A percentile compares a stretch with the other conserved stretches of the same genome.
Conservation (phyloP, 305 asterid genomes). For the Solanum hybrid region DNA sequence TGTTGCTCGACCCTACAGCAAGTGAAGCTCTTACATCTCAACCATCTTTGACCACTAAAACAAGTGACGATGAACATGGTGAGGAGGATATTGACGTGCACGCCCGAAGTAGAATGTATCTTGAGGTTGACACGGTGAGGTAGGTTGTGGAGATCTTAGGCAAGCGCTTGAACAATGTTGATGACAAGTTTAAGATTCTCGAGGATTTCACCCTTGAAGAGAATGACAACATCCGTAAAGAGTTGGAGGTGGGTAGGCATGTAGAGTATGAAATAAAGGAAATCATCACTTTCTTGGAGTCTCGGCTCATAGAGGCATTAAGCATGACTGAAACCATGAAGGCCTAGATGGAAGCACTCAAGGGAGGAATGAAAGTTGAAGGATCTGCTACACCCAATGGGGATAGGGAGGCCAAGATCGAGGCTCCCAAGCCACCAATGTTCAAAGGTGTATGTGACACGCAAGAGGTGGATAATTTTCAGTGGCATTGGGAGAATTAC, state of each 20-base stretch:
- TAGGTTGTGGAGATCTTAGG: neutral
- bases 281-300: neutral
- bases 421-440: neutral
- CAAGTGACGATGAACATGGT: neutral
- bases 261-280: neutral
- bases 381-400: neutral
- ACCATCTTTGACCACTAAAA: neutral
- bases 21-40: neutral
- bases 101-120: neutral
- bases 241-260: neutral
- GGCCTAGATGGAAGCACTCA: neutral
- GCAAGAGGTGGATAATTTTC: neutral
- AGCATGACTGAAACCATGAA: neutral
- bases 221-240: neutral
- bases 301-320: neutral
- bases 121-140: neutral
- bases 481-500: neutral
- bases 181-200: neutral
- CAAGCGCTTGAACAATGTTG: neutral
- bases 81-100: neutral
- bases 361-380: neutral
- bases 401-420: neutral
- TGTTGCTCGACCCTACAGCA: neutral
- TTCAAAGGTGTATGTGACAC: neutral
- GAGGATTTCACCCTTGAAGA: neutral